phyloP scores from a whole-genome alignment of 148 eudicot species.

The Fagopyrum homotropicum region DNA sequence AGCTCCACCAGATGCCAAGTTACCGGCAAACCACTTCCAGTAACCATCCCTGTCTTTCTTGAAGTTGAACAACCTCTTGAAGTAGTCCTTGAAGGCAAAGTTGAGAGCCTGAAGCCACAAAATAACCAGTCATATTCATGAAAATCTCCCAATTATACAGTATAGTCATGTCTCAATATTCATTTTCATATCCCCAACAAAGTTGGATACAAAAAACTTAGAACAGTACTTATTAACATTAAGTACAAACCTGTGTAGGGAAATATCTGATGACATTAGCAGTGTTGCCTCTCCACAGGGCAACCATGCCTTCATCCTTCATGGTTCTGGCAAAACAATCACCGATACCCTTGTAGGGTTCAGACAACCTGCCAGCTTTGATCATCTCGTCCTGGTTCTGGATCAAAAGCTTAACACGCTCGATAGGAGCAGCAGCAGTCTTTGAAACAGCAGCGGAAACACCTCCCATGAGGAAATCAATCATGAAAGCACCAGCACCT shows the following conservation, averaged over 20 bases:
- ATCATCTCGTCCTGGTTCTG: conserved; percentile 85
- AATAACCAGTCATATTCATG: not conserved
- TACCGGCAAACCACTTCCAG: conserved; percentile 91
- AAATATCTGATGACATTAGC: conserved; percentile 83
- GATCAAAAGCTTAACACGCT: conserved; percentile 67
- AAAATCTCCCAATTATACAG: not conserved
- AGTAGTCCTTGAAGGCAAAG: conserved; percentile 83
- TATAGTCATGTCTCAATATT: too few species aligned
- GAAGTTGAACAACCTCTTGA: conserved; percentile 70
- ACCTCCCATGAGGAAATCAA: conserved; percentile 72
- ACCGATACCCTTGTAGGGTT: conserved; percentile 63
- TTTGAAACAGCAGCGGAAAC: conserved; percentile 70
- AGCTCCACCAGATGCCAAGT: conserved; percentile 80
- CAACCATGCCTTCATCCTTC: conserved; percentile 61
- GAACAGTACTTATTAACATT: not conserved
- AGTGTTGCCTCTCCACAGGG: conserved; percentile 76
- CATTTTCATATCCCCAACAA: too few species aligned
- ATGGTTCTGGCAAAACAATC: conserved; percentile 67
- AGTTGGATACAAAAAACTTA: not conserved
- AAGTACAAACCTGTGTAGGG: conserved; percentile 63
- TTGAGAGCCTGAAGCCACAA: conserved; percentile 58
- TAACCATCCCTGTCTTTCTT: conserved; percentile 78
- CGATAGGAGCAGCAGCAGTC: conserved; percentile 78
- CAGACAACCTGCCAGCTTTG: conserved; percentile 59
- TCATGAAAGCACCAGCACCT: conserved; percentile 29